Evolutionary conservation across 495 filamentous ascomycete species (phyloP).

Genomic region (Aspergillus asperescens): DNA sequence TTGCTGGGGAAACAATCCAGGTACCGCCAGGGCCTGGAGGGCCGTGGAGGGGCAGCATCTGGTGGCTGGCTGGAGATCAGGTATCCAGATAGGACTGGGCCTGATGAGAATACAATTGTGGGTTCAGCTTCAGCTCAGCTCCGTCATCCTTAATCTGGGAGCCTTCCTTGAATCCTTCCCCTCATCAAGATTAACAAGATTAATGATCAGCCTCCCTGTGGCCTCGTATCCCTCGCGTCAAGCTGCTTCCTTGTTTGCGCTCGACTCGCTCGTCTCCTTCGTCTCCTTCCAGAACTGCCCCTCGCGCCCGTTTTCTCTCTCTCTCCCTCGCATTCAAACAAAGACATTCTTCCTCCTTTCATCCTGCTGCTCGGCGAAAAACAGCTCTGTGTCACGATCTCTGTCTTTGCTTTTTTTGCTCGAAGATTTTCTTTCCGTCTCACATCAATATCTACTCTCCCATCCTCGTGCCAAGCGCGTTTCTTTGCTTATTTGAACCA

Average conservation of each 20-base stretch:
- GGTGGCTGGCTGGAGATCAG: constrained; percentile 4
- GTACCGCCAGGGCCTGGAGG: not conserved
- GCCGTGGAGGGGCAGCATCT: not conserved
- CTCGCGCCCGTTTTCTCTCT: not conserved
- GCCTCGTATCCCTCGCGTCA: too few species aligned
- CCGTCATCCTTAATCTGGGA: not conserved
- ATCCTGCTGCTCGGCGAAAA: not conserved
- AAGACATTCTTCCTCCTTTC: constrained; percentile 7
- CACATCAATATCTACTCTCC: constrained; percentile 7
- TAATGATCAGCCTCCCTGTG: too few species aligned
- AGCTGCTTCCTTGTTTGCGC: too few species aligned
- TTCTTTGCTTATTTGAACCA: constrained; percentile 4
- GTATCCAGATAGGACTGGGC: not conserved
- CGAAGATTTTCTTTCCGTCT: constrained; percentile 1
- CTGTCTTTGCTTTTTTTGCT: constrained; percentile 6
- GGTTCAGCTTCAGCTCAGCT: not conserved
- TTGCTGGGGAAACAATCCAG: constrained; percentile 31
- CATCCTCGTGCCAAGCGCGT: not conserved
- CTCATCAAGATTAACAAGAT: too few species aligned
- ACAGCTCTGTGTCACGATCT: not conserved
- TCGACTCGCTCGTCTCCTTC: too few species aligned
- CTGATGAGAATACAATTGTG: not conserved
- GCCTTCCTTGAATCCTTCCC: not conserved
- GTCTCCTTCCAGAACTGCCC: too few species aligned
- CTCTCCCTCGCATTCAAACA: constrained; percentile 9